Evolutionary conservation across 768 basidiomycete genomes (phyloP), one percentile per base, ranked within the genome.

Genomic region (Coprinopsis strossmayeri): DNA sequence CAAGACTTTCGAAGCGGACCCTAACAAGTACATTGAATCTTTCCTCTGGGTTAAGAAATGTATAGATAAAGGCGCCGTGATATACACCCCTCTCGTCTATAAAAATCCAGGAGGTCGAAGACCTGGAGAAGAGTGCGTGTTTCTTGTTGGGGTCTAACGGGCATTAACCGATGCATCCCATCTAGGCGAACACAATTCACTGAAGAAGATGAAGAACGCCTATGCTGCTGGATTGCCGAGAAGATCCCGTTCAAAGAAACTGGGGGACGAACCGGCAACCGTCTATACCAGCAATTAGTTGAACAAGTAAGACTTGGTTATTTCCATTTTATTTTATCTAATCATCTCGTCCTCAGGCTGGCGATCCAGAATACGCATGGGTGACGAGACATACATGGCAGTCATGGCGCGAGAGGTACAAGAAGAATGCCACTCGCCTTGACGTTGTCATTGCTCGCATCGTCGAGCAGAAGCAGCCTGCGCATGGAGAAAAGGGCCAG

Each of bases 391-490:
- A 91, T 60, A 89, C 87, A 1, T 91, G 88, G 88, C 87, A 90
- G 55, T 91, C 88, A 13, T 91, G 88, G 88, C 78, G 89, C 23
- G 88, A 91, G 59, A 74, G 89, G 24, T 91, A 91, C 69, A 90
- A 91, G 70, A 91, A 91, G 64, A 84, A 91, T 52, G 69, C 85
- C 0, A 59, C 66, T 5, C 79, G 87, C 9, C 72, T 91, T 30
- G 87, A 91, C 58, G 58, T 58, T 10, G 64, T 77, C 46, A 90
- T 91, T 45, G 63, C 78, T 1, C 67, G 68, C 3, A 80, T 89
- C 11, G 86, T 91, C 1, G 81, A 79, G 23, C 73, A 81, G 60
- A 86, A 79, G 59, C 84, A 81, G 55, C 82, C 85, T 1, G 64
- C 64, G 1, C 77, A 72, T 7, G 87, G 86, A 20, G 84, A 86